phyloP scores from a whole-genome alignment of 2,329 filamentous ascomycete species.

The Exophiala sp. region DNA sequence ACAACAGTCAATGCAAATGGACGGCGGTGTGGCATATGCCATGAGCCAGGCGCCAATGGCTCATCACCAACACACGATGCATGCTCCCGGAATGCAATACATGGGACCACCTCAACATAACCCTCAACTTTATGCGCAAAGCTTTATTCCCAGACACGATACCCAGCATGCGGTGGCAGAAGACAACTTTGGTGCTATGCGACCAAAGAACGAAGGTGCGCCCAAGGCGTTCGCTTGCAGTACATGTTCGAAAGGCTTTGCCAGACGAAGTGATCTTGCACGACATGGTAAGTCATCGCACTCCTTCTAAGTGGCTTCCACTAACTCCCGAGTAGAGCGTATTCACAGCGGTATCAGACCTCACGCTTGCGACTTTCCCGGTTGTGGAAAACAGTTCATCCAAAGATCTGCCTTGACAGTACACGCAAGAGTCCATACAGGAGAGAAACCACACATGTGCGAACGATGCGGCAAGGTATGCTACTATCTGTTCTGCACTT shows the following conservation, averaged over 20 bases:
- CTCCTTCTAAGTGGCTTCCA: neutral
- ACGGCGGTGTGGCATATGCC: slow-evolving; percentile 50
- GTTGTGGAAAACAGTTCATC: slow-evolving; percentile 94
- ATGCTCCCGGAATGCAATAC: slow-evolving; percentile 49
- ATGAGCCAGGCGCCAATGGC: slow-evolving; percentile 47
- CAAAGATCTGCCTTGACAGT: slow-evolving; percentile 94
- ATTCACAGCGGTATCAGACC: slow-evolving; percentile 91
- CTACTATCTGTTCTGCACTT: slow-evolving; percentile 4
- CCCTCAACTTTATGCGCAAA: slow-evolving; percentile 46
- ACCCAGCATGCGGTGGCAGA: slow-evolving; percentile 37
- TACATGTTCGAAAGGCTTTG: slow-evolving; percentile 88
- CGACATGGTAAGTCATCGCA: slow-evolving; percentile 71
- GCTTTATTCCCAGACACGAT: slow-evolving; percentile 34
- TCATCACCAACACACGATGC: slow-evolving; percentile 52
- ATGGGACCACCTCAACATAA: slow-evolving; percentile 55
- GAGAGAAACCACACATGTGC: slow-evolving; percentile 97
- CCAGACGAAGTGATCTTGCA: slow-evolving; percentile 86
- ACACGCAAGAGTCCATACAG: slow-evolving; percentile 91
- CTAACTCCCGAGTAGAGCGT: slow-evolving; percentile 60
- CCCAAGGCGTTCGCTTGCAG: slow-evolving; percentile 83
- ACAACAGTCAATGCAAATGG: slow-evolving; percentile 41
- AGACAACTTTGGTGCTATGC: slow-evolving; percentile 40
- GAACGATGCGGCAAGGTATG: slow-evolving; percentile 92
- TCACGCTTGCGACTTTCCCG: slow-evolving; percentile 84
- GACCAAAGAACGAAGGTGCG: slow-evolving; percentile 45